Evolutionary conservation across 176 grass and related monocot species (phyloP), one percentile per base, ranked within the genome.

Genomic region (barley (Hordeum vulgare)): DNA sequence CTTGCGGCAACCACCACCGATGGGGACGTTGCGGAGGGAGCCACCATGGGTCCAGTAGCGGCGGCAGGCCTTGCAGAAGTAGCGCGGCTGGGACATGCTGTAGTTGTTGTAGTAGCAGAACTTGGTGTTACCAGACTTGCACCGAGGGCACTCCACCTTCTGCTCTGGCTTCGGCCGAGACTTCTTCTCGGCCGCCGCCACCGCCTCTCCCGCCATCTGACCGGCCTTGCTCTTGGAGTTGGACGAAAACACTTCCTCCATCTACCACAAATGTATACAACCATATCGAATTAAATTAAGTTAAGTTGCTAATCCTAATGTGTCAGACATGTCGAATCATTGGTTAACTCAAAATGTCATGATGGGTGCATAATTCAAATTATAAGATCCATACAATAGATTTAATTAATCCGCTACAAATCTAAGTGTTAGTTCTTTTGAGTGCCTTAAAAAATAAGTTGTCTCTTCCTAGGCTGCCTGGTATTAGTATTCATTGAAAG

Each of bases 51-150:
- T 91, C 85, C 81, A 91, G 77, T 87, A 81, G 54, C 89, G 81
- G n/a, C 89, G 77, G 77, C 89, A 91, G 0, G 27, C 56, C 75
- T 80, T 84, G 81, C 86, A 92, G 51, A 88, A 83, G 82, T 94
- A 94, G 81, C 87, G 83, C 3, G 88, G 88, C 37, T 96, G 94
- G 2, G 84, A 72, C n/a, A 87, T 33, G 54, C 77, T 93, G 62
- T 94, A 86, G 75, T 95, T 92, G 85, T 95, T 92, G 72, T 87
- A 87, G 85, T 92, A 94, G 85, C 93, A 94, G 72, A 94, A 94
- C 90, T 94, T 94, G 49, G 93, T 92, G 60, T 92, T 78, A 11
- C 68, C 83, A 3, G 93, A 92, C 8, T 40, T 45, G 56, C 93
- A 94, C 7, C 93, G 76, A 21, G 93, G 85, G 85, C 93, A 94